phyloP scores from a whole-genome alignment of 1,139 yeast genomes.

The Diutina rugosa region DNA sequence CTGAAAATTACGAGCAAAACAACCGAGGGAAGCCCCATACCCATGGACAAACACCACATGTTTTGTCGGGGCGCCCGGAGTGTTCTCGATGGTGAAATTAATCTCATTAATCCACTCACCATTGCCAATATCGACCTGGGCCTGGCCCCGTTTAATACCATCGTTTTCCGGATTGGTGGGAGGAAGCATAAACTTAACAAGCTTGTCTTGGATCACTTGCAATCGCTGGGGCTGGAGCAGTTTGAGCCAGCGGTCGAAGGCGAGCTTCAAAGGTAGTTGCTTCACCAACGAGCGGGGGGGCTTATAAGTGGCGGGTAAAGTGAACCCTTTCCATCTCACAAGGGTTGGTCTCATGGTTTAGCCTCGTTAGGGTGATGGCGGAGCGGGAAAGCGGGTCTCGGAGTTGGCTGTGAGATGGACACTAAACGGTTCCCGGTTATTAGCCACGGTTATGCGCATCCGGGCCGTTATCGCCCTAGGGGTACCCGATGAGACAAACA shows the following conservation, averaged over 20 bases:
- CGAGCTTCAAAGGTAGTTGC: not conserved
- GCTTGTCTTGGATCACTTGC: constrained; percentile 19
- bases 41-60: constrained; percentile 75
- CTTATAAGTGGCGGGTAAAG: not conserved
- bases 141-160: constrained; percentile 11
- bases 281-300: not conserved
- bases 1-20: constrained; percentile 68
- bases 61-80: constrained; percentile 8
- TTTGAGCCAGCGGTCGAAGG: not conserved
- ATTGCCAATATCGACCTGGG: constrained; percentile 14
- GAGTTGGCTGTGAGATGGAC: not conserved
- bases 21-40: constrained; percentile 80
- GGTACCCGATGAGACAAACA: not conserved
- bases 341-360: not conserved
- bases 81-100: constrained; percentile 11
- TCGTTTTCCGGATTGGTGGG: constrained; percentile 10
- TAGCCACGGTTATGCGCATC: not conserved
- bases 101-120: constrained; percentile 23
- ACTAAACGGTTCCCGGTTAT: not conserved
- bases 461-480: not conserved
- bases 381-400: not conserved
- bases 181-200: constrained; percentile 25
- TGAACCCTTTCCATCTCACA: not conserved
- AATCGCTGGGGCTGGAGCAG: constrained; percentile 4
- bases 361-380: not conserved